These are phyloP conservation scores for Ceratocystis destructans DNA, from an alignment of 2,329 filamentous ascomycete genomes.

Conservation along the genomic window DNA sequence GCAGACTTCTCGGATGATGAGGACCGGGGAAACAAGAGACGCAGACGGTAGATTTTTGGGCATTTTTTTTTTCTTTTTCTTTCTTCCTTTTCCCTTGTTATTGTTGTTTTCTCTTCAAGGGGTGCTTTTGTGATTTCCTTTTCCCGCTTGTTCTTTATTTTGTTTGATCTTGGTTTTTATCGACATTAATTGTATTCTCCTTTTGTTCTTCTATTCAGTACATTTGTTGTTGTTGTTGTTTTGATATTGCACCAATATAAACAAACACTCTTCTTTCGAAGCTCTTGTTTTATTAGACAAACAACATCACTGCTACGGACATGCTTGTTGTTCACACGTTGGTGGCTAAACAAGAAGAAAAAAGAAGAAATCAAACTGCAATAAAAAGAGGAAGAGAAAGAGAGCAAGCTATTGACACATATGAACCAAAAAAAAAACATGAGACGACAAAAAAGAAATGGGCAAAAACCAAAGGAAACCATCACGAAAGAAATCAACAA, in stretches of 20 bases:
- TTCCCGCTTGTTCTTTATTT: constrained; percentile 9
- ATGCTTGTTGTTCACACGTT: background rate
- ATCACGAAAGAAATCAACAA: constrained; percentile 11
- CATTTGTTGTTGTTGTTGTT: background rate
- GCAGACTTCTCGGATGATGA: constrained; percentile 48
- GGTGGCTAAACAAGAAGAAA: background rate
- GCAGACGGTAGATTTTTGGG: constrained; percentile 19
- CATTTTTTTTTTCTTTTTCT: background rate
- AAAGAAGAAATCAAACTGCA: background rate
- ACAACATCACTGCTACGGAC: background rate
- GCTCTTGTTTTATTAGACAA: background rate
- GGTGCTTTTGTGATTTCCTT: constrained; percentile 8
- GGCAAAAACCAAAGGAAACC: constrained; percentile 13
- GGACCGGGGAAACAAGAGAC: constrained; percentile 52
- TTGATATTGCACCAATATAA: background rate
- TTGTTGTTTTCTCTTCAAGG: constrained; percentile 8
- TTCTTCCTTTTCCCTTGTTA: constrained; percentile 8
- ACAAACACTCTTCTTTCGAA: background rate
- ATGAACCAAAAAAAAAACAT: constrained; percentile 9
- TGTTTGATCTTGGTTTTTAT: background rate
- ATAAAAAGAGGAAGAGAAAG: background rate
- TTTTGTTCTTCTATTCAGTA: too few relatives aligned
- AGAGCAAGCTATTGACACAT: background rate
- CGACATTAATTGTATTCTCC: too few relatives aligned
- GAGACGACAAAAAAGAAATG: constrained; percentile 3